A percentile compares a stretch with the other conserved stretches of the same genome.
phyloP scores from a whole-genome alignment of 805 yeast species.

The Metschnikowia vanudenii region DNA sequence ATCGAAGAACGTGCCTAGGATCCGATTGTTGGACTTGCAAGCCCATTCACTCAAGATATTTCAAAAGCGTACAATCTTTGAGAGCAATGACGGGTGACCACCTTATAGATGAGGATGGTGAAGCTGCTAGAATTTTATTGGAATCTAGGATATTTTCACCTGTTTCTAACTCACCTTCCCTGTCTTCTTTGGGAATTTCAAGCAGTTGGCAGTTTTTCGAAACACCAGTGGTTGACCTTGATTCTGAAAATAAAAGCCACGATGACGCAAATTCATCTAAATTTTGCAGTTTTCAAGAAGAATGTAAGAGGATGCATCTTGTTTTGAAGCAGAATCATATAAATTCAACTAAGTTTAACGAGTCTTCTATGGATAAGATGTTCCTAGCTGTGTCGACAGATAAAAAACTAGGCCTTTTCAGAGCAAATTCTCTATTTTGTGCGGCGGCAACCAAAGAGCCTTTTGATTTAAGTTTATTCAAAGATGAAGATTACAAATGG shows the following conservation, averaged over 20 bases:
- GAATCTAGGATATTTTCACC: constrained; percentile 39
- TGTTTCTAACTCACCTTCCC: constrained; percentile 16
- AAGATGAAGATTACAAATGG: constrained; percentile 28
- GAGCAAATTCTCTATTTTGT: constrained; percentile 16
- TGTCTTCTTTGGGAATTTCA: constrained; percentile 28
- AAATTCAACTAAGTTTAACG: not conserved
- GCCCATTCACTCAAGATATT: constrained; percentile 37
- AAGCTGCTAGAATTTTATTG: constrained; percentile 28
- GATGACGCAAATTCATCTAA: constrained; percentile 12
- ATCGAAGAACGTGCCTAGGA: constrained; percentile 21
- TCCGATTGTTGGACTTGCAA: constrained; percentile 54
- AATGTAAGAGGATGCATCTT: constrained; percentile 30
- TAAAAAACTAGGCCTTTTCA: constrained; percentile 11
- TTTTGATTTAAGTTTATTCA: constrained; percentile 8
- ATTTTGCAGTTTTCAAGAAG: constrained; percentile 32
- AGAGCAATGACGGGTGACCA: constrained; percentile 50
- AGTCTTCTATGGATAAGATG: not conserved
- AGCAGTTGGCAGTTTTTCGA: constrained; percentile 36
- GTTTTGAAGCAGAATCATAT: not conserved
- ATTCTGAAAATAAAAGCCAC: not conserved
- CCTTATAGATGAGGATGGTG: constrained; percentile 30
- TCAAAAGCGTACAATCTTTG: constrained; percentile 49
- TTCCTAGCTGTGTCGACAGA: constrained; percentile 18
- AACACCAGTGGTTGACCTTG: constrained; percentile 21
- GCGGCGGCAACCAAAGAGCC: constrained; percentile 13